Base-by-base conservation (phyloP, 2,329 filamentous ascomycete genomes). In the Ophiostoma australiae region DNA sequence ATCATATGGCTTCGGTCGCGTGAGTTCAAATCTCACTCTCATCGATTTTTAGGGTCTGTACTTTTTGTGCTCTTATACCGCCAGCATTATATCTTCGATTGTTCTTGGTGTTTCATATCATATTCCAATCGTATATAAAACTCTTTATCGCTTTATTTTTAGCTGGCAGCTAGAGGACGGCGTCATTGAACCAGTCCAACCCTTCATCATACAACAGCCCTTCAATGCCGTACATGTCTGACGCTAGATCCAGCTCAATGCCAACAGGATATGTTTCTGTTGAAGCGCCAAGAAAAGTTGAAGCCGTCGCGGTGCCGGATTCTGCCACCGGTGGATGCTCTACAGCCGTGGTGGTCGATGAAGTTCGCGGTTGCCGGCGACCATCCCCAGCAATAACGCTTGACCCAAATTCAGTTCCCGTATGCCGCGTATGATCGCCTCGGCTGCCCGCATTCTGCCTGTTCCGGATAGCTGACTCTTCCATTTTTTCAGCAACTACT, bases 401-500 rank as follows among this genome's bases (percentile, higher is more conserved):
- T 11, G 39, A 15, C 39, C 15, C 39, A 31, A 31, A 31, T 31
- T 31, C 27, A 31, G 27, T 31, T 31, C 27, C 27, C 27, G 27
- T 31, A 31, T 31, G 27, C 27, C 27, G 27, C 27, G 3, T 31
- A 31, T 3, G 27, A 31, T 31, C 23, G 20, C 20, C 10, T 58
- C 20, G 5, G 10, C 44, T 4, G 17, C 67, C 4, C 27, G 6
- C 31, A 31, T 11, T 17, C 4, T 13, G 13, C 17, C 31, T 27
- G 13, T 27, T 33, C 5, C 71, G 52, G 3, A 55, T 31, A 2
- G 68, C 71, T 2, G 71, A 70, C 48, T 63, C 63, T 39, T 71
- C 52, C 68, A 72, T 69, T 63, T 75, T 73, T 41, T 75, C 74
- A 68, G 76, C 78, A 33, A 78, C 77, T 10, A 77, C 76, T 73